Evolutionary conservation across 306 rosid species (phyloP).

Genomic region (Castanea sativa): DNA sequence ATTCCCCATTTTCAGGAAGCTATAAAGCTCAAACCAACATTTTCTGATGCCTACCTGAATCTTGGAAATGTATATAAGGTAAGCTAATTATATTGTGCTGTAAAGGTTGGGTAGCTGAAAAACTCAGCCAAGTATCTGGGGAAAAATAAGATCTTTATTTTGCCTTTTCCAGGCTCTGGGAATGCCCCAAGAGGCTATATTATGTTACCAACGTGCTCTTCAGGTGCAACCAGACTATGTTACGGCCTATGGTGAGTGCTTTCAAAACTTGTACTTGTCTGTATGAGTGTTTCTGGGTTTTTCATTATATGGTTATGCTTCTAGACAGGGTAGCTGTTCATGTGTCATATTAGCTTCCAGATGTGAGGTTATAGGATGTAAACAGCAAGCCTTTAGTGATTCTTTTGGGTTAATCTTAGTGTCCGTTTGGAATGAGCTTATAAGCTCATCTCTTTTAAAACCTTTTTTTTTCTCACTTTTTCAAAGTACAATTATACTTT

Average conservation of each 20-base stretch:
- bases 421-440: too few relatives aligned
- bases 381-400: background rate
- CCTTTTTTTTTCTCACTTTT: too few relatives aligned
- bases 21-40: conserved; percentile 90
- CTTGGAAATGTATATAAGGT: conserved; percentile 99
- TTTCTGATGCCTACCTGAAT: conserved; percentile 99
- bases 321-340: background rate
- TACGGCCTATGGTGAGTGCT: conserved; percentile 82
- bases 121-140: conserved; percentile 38
- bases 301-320: conserved; percentile 3
- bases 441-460: too few relatives aligned
- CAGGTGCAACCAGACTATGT: conserved; percentile 88
- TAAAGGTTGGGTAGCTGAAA: conserved; percentile 47
- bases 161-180: conserved; percentile 82
- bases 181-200: conserved; percentile 92
- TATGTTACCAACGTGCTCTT: conserved; percentile 91
- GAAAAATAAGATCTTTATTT: conserved; percentile 46
- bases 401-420: background rate
- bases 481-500: too few relatives aligned
- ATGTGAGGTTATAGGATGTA: background rate
- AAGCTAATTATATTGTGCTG: conserved; percentile 44
- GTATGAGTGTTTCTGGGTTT: conserved; percentile 10
- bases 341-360: background rate
- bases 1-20: conserved; percentile 70
- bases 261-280: background rate